phyloP scores from a whole-genome alignment of 1,284 basidiomycete genomes.

The Cerioporus squamosus region DNA sequence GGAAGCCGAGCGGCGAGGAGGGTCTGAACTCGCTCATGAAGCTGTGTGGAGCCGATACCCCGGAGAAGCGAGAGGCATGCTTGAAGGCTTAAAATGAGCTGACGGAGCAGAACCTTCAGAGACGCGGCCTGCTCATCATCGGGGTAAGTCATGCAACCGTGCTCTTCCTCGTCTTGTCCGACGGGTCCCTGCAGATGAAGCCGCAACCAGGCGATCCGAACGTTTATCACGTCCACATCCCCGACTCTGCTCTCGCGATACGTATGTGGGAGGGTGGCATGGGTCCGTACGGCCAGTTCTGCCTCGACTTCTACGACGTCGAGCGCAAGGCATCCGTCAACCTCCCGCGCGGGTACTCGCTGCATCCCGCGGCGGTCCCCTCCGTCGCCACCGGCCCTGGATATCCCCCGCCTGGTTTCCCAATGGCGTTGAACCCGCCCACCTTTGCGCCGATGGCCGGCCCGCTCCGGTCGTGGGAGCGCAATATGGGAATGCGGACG shows the following conservation, averaged over 20 bases:
- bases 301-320: slow-evolving; percentile 3
- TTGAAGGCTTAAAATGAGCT: too few species aligned
- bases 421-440: too few species aligned
- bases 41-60: too few species aligned
- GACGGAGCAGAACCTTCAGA: too few species aligned
- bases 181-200: neutral
- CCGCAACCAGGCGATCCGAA: neutral
- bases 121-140: too few species aligned
- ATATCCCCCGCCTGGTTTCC: too few species aligned
- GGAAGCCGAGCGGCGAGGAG: too few species aligned
- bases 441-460: neutral
- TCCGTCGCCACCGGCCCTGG: neutral
- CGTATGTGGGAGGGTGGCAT: slow-evolving; percentile 8
- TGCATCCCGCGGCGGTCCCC: neutral
- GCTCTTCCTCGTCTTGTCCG: too few species aligned
- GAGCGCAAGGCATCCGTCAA: neutral
- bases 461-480: neutral
- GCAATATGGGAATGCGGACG: neutral
- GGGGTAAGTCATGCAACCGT: too few species aligned
- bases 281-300: neutral
- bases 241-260: neutral
- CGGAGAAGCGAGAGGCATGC: too few species aligned
- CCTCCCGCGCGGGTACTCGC: neutral
- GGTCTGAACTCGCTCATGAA: too few species aligned
- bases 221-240: neutral